A percentile compares a stretch with the other conserved stretches of the same genome.
These are phyloP conservation scores for Fusarium sp. DNA, from an alignment of 2,329 filamentous ascomycete genomes.

Conservation along the genomic window DNA sequence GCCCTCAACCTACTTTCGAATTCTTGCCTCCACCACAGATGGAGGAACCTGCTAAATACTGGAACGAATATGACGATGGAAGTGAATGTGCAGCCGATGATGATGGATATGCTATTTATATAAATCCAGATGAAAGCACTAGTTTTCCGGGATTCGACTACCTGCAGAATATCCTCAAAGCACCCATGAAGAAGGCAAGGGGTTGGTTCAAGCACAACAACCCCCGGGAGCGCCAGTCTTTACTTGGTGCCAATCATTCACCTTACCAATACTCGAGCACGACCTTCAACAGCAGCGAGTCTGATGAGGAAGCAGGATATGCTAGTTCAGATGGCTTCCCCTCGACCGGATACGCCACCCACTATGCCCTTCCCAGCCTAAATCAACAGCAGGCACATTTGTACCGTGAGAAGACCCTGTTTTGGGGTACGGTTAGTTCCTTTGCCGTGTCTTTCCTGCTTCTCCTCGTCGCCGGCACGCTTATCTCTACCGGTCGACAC, in stretches of 20 bases:
- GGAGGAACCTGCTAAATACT: constrained; percentile 66
- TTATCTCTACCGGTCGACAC: constrained; percentile 76
- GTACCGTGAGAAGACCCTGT: constrained; percentile 67
- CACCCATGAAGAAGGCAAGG: constrained; percentile 64
- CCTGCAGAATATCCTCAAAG: constrained; percentile 63
- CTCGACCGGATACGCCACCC: constrained; percentile 62
- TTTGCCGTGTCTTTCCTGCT: constrained; percentile 72
- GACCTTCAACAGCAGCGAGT: constrained; percentile 51
- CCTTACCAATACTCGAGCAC: constrained; percentile 49
- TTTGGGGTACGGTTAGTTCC: constrained; percentile 63
- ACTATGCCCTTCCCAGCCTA: constrained; percentile 66
- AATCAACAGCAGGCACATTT: constrained; percentile 61
- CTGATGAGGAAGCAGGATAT: constrained; percentile 62
- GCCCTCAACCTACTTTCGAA: constrained; percentile 46
- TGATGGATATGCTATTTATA: constrained; percentile 75
- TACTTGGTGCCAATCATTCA: constrained; percentile 45
- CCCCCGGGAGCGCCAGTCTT: constrained; percentile 45
- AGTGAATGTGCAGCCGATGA: constrained; percentile 73
- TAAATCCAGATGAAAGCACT: constrained; percentile 73
- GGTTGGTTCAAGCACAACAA: constrained; percentile 59
- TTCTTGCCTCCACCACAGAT: constrained; percentile 48
- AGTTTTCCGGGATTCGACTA: constrained; percentile 73
- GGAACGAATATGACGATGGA: constrained; percentile 89
- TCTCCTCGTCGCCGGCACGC: constrained; percentile 71
- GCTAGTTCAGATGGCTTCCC: constrained; percentile 65